A percentile compares a stretch with the other conserved stretches of the same genome.
Conservation (phyloP, 2,329 filamentous ascomycete genomes). For the Paecilomyces formosus region DNA sequence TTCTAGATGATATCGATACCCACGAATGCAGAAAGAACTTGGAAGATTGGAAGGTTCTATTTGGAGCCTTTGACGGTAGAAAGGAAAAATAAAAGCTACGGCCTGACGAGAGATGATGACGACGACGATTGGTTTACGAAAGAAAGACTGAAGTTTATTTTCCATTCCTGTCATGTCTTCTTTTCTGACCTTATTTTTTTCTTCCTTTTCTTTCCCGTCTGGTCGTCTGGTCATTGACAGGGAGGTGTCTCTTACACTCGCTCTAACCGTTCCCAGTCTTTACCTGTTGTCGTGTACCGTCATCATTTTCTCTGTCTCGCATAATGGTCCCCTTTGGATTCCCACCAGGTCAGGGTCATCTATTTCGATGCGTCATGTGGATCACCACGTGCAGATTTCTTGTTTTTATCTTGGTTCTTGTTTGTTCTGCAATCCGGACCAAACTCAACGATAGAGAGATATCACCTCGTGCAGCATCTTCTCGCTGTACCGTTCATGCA, state of each 20-base stretch:
- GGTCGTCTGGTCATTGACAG: not conserved
- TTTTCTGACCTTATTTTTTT: not conserved
- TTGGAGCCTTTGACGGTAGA: not conserved
- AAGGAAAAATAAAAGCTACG: not conserved
- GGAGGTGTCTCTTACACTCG: not conserved
- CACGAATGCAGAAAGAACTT: not conserved
- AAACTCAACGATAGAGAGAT: not conserved
- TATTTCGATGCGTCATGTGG: not conserved
- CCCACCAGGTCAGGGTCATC: not conserved
- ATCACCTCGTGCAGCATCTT: not conserved
- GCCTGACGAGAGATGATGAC: not conserved
- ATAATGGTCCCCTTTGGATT: not conserved
- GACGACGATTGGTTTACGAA: not conserved
- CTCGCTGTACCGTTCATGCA: not conserved
- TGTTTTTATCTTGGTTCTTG: not conserved
- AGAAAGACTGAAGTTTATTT: not conserved
- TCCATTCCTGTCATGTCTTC: slow-evolving; percentile 1
- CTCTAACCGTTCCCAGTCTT: not conserved
- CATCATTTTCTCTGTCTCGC: not conserved
- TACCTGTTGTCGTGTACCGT: not conserved
- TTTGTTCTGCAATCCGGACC: not conserved
- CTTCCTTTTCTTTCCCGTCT: not conserved
- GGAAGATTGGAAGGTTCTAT: not conserved
- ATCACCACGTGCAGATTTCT: not conserved
- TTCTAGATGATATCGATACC: slow-evolving; percentile 36